Conservation (phyloP, 2,329 filamentous ascomycete genomes). For the Amphichorda felina region DNA sequence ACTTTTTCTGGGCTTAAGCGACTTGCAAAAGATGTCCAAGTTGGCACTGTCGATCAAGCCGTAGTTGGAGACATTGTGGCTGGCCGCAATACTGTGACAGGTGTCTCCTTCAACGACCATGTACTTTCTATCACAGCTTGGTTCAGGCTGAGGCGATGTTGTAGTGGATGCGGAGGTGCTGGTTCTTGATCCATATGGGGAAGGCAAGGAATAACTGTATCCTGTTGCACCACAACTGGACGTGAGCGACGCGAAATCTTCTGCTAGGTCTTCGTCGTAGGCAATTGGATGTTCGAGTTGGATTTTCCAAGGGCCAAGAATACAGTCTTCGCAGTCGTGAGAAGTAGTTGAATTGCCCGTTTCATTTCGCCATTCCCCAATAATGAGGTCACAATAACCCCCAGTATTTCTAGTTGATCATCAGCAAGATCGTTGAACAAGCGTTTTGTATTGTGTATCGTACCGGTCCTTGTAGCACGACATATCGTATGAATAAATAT, state of each 20-base stretch:
- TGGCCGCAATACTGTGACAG: neutral
- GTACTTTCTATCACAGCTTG: conserved; percentile 1
- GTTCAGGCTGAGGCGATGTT: neutral
- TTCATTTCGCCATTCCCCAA: neutral
- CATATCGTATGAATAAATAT: neutral
- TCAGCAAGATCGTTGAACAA: neutral
- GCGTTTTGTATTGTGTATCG: neutral
- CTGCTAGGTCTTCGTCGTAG: neutral
- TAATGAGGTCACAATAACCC: neutral
- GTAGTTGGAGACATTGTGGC: neutral
- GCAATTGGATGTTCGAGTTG: neutral
- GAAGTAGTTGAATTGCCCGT: neutral
- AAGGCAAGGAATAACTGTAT: neutral
- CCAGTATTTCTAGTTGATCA: neutral
- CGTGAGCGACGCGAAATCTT: neutral
- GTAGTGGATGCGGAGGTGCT: neutral
- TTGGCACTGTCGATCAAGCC: neutral
- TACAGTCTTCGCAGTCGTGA: neutral
- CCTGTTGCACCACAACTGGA: neutral
- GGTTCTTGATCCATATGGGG: neutral
- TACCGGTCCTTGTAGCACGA: neutral
- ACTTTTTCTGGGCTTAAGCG: neutral
- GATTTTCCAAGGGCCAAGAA: neutral
- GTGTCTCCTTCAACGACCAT: conserved; percentile 1
- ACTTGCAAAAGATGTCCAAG: neutral